Base-by-base conservation (phyloP, 2,329 filamentous ascomycete species). In the Sphaerulina musiva region DNA sequence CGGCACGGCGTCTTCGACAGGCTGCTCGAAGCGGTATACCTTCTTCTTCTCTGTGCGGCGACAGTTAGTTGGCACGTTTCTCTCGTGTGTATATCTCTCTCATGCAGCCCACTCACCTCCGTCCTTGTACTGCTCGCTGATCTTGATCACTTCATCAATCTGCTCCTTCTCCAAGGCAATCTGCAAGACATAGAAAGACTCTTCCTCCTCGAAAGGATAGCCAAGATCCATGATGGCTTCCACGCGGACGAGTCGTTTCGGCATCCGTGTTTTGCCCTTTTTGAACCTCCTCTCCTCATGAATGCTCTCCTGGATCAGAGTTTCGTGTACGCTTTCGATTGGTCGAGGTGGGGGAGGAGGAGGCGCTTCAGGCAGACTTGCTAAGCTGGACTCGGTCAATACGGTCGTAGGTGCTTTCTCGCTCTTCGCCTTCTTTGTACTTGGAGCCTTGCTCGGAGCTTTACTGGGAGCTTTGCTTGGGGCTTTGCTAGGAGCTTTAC, bases 191-290 rank as follows among this genome's bases (percentile, higher is more conserved):
- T 93, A 83, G 20, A 86, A 86, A 62, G 86, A 85, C 39, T 86
- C 89, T 87, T 95, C 89, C 74, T 95, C 87, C 53, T 88, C 80
- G 64, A 84, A 96, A 0, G 89, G 88, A 70, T 95, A 95, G 10
- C 87, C 86, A 11, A 95, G 77, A 59, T 95, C 88, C 58, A 87
- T 84, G 34, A 96, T 80, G 1, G 89, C 91, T 57, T 85, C 80
- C 68, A 87, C 86, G 60, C 87, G 87, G 11, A 95, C 88, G 56
- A 95, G 76, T 53, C 86, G 81, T 55, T 82, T 83, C 0, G 91
- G 91, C 69, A 96, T 90, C 63, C 87, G 83, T 11, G 91, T 96
- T 78, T 91, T 95, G 64, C 91, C 91, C 70, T 86, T 90, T 73
- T 75, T 76, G 58, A 75, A 62, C 9, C 46, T 51, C 14, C 60